Evolutionary conservation across 768 basidiomycete genomes (phyloP), one percentile per base, ranked within the genome.

Genomic region (Phaffia australis): DNA sequence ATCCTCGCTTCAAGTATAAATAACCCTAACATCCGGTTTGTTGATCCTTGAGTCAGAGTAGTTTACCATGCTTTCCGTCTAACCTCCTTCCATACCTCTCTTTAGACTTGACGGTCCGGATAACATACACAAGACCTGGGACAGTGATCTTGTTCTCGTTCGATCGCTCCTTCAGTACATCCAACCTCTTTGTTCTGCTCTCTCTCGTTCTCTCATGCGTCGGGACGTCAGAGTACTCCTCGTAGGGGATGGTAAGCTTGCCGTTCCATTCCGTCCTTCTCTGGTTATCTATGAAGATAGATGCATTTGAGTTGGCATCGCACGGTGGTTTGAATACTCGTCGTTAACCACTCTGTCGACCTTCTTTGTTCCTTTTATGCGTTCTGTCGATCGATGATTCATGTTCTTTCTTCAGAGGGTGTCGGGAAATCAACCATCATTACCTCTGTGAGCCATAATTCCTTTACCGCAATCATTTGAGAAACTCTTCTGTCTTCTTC

Each of bases 361-460:
- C 48, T 49, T 61, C 63, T 3, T 46, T 46, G 25, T 56, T 21
- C 60, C 64, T 60, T 50, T 55, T 60, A 60, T 9, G 27, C 3
- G 60, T 18, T 52, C n/a, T 56, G 25, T 11, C 27, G 29, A 29
- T 42, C 51, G 16, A 60, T 30, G 29, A 29, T 30, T 70, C 60
- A 69, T 54, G 48, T 66, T 58, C 50, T 65, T 63, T 62, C 61
- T 49, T n/a, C 76, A 97, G 92, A 94, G 81, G 89, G 89, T 71
- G 94, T 97, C 72, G 94, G 94, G 70, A 99, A 99, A 81, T 93
- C 90, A 76, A 92, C 91, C 56, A 92, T 98, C 74, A 85, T 98
- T 75, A 95, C 91, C 23, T 91, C 91, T 23, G 61, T 68, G n/a
- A 59, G 59, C 27, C 30, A 42, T 42, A 5, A 42, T 42, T 42